Percentiles rank a stretch among this genome's conserved stretches.
phyloP scores from a whole-genome alignment of 208 protist genomes.

The Plasmodiophora brassicae region DNA sequence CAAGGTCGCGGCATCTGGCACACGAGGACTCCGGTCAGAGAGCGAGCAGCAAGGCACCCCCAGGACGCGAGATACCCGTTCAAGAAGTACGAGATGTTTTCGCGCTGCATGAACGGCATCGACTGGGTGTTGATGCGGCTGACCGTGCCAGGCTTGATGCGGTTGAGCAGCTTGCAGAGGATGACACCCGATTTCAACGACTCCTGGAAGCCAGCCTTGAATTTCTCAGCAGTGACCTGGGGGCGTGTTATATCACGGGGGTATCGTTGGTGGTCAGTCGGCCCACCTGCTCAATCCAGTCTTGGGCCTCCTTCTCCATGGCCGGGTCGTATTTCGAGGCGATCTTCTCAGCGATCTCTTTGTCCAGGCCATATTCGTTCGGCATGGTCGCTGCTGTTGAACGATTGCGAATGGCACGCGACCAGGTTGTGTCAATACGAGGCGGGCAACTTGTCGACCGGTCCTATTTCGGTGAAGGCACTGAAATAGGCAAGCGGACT shows the following conservation, averaged over 20 bases:
- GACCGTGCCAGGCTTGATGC: background rate
- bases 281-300: slow-evolving; percentile 1
- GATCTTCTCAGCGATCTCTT: slow-evolving; percentile 20
- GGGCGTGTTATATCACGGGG: background rate
- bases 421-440: too few species aligned
- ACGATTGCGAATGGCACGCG: too few species aligned
- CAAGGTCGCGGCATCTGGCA: background rate
- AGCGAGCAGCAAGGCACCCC: background rate
- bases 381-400: too few species aligned
- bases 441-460: too few species aligned
- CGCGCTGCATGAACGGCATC: slow-evolving; percentile 25
- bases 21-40: too few species aligned
- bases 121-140: background rate
- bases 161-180: background rate
- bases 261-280: background rate
- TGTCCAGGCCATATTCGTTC: background rate
- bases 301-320: slow-evolving; percentile 21
- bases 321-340: slow-evolving; percentile 29
- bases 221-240: background rate
- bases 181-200: background rate
- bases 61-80: background rate
- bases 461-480: too few species aligned
- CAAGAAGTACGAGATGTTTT: slow-evolving; percentile 21
- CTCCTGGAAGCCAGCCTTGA: background rate
- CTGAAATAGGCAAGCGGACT: too few species aligned